Percentiles rank a stretch among this genome's conserved stretches.
These are phyloP conservation scores for Arabidopsis lyrata DNA, from an alignment of 441 rosid species.

Conservation along the genomic window DNA sequence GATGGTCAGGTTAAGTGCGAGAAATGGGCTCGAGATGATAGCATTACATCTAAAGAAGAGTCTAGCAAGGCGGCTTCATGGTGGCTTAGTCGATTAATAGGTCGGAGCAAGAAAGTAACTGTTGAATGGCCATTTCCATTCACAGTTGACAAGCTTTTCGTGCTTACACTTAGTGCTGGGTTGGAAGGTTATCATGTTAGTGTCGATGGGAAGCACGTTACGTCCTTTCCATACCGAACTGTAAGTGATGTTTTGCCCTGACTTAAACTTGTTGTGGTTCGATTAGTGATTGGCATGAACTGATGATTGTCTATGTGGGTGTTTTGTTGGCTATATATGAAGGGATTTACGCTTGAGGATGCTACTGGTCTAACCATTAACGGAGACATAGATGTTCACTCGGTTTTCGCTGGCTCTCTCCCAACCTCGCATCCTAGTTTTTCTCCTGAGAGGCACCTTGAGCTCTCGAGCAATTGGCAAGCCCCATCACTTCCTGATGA, in stretches of 20 bases:
- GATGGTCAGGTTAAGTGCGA: constrained; percentile 92
- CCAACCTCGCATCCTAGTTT: constrained; percentile 83
- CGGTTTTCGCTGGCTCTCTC: constrained; percentile 83
- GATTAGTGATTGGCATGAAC: constrained; percentile 23
- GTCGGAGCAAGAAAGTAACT: constrained; percentile 67
- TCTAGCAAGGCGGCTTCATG: constrained; percentile 67
- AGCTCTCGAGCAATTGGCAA: constrained; percentile 75
- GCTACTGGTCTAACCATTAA: constrained; percentile 87
- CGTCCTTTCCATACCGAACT: constrained; percentile 74
- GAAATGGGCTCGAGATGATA: constrained; percentile 91
- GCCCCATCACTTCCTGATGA: constrained; percentile 73
- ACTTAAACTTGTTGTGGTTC: constrained; percentile 19
- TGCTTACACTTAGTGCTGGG: constrained; percentile 84
- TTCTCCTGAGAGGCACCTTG: constrained; percentile 83
- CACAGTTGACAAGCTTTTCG: constrained; percentile 71
- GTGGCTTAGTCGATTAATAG: constrained; percentile 88
- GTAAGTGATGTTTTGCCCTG: constrained; percentile 54
- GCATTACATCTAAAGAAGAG: constrained; percentile 60
- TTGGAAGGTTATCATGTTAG: constrained; percentile 91
- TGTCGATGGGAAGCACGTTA: constrained; percentile 85
- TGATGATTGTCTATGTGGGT: constrained; percentile 28
- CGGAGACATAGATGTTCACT: constrained; percentile 85
- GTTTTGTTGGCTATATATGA: constrained; percentile 19
- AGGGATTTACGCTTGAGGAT: constrained; percentile 98
- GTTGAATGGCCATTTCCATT: constrained; percentile 93